Percentiles rank a stretch among this genome's conserved stretches.
These are phyloP conservation scores for Amanita rimosa DNA, from an alignment of 768 basidiomycete species.

Conservation along the genomic window DNA sequence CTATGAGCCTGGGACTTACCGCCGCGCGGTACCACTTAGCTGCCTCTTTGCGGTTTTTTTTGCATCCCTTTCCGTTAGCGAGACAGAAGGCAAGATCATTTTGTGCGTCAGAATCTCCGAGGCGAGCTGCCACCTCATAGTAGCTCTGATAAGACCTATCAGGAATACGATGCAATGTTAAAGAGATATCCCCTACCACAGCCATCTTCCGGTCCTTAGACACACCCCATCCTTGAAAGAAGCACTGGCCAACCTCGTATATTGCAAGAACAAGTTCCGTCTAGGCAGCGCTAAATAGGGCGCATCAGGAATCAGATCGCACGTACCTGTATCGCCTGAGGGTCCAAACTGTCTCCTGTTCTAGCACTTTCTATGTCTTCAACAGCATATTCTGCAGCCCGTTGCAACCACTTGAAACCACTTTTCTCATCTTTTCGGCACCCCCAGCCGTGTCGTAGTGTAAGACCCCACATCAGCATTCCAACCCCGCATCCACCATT, in stretches of 20 bases:
- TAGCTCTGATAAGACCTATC: conserved; percentile 45
- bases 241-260: conserved; percentile 88
- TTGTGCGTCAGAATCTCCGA: conserved; percentile 85
- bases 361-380: conserved; percentile 60
- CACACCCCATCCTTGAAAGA: conserved; percentile 89
- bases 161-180: background rate
- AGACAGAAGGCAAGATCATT: conserved; percentile 78
- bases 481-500: conserved; percentile 78
- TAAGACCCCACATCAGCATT: conserved; percentile 88
- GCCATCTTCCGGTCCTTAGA: conserved; percentile 84
- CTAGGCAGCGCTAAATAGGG: conserved; percentile 20
- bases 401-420: conserved; percentile 75
- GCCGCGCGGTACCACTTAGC: conserved; percentile 90
- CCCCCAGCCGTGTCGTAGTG: conserved; percentile 85
- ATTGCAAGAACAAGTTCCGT: conserved; percentile 80
- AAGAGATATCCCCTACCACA: conserved; percentile 38
- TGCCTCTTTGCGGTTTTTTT: conserved; percentile 78
- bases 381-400: conserved; percentile 74
- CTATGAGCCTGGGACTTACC: conserved; percentile 25
- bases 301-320: background rate
- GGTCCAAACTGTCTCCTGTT: conserved; percentile 33
- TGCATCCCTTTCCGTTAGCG: conserved; percentile 80
- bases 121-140: conserved; percentile 69
- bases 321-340: conserved; percentile 41
- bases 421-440: conserved; percentile 65